Evolutionary conservation across 441 rosid species (phyloP).

Genomic region (Macaranga tanarius): DNA sequence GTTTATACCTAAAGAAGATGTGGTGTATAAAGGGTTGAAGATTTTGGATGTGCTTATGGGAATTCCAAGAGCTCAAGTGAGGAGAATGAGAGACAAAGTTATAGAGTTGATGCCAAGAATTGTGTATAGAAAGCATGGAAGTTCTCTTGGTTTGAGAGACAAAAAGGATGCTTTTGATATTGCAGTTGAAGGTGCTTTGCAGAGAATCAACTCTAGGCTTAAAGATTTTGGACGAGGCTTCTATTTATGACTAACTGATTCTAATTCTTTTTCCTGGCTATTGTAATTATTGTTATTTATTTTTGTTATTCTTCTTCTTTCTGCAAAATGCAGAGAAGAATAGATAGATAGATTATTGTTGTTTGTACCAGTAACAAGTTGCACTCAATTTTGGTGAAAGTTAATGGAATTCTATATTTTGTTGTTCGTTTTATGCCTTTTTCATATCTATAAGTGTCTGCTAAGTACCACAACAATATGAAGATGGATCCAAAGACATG

Average conservation of each 20-base stretch:
- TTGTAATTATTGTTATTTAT: slow-evolving; percentile 16
- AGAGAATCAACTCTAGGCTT: slow-evolving; percentile 53
- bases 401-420: not conserved
- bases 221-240: slow-evolving; percentile 20
- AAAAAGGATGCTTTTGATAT: slow-evolving; percentile 82
- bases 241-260: slow-evolving; percentile 18
- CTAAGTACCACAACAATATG: not conserved
- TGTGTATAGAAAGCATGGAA: slow-evolving; percentile 74
- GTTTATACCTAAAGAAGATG: slow-evolving; percentile 75
- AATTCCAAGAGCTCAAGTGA: slow-evolving; percentile 56
- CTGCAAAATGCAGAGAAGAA: slow-evolving; percentile 2
- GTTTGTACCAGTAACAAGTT: slow-evolving; percentile 9
- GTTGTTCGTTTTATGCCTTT: not conserved
- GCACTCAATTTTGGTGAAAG: slow-evolving; percentile 9
- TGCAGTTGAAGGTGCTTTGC: slow-evolving; percentile 68
- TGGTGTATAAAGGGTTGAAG: slow-evolving; percentile 63
- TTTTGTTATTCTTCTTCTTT: not conserved
- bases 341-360: not conserved
- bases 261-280: not conserved
- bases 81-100: slow-evolving; percentile 66
- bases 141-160: slow-evolving; percentile 53
- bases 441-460: not conserved
- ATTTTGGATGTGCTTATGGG: slow-evolving; percentile 68
- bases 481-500: not conserved
- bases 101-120: slow-evolving; percentile 69